These are phyloP conservation scores for Mrakia gelida DNA, from an alignment of 768 basidiomycete species.

Conservation along the genomic window DNA sequence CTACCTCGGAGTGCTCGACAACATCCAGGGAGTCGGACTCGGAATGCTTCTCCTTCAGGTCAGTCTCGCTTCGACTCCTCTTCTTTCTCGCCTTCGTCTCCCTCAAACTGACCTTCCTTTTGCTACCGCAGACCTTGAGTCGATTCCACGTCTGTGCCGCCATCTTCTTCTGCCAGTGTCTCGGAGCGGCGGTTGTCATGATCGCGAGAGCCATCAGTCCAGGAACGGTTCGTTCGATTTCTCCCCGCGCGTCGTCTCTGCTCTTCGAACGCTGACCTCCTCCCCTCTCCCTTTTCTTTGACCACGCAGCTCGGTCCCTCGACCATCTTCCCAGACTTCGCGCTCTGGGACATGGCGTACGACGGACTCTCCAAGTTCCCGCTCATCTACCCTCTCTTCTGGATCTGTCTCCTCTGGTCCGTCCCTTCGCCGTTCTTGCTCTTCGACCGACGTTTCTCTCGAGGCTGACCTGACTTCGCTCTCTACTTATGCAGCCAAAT, in stretches of 20 bases:
- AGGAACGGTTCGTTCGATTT: conserved; percentile 49
- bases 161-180: conserved; percentile 79
- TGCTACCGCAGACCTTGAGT: conserved; percentile 8
- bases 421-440: too few relatives aligned
- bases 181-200: conserved; percentile 87
- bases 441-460: background rate
- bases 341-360: conserved; percentile 27
- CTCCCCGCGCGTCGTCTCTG: background rate
- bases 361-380: conserved; percentile 25
- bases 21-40: conserved; percentile 87
- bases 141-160: conserved; percentile 64
- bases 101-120: background rate
- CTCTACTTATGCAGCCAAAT: background rate
- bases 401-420: conserved; percentile 28
- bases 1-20: conserved; percentile 91
- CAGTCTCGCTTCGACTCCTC: background rate
- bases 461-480: background rate
- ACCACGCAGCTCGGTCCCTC: conserved; percentile 27
- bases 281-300: background rate
- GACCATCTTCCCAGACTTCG: conserved; percentile 31
- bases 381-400: conserved; percentile 31
- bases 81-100: background rate
- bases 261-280: background rate
- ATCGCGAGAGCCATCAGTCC: conserved; percentile 87
- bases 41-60: conserved; percentile 61